Evolutionary conservation across 1,284 basidiomycete genomes (phyloP), one percentile per base, ranked within the genome.

Genomic region (Ganoderma resinaceum): DNA sequence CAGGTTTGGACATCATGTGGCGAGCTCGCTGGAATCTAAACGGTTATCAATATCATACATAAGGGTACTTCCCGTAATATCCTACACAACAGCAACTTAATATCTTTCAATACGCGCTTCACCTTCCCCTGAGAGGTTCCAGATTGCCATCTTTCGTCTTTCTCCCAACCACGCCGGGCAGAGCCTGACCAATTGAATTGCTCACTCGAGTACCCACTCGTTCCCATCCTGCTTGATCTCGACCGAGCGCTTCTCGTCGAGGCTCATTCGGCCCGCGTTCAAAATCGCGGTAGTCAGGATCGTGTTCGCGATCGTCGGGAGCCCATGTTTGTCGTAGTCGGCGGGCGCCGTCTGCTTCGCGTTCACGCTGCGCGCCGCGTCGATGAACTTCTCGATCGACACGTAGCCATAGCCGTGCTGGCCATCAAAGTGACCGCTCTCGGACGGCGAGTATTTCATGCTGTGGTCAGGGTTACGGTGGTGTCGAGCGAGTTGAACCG

Each of bases 371-470:
- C 89, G 87, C 55, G 90, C 87, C 12, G 92, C 93, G 78, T 92
- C 93, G 78, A 97, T 85, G 80, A 97, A 97, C 82, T 95, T 96
- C 81, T 97, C 95, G 75, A 97, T 92, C 23, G 94, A 96, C 73
- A 96, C 84, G 79, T 97, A 88, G 75, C 92, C 96, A 80, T 97
- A 98, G 6, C 95, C 96, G 68, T 91, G 89, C 81, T 97, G 95
- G 43, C 95, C 95, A 76, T 97, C 95, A 78, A 97, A 97, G 82
- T 94, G 93, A 16, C 96, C 96, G 68, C 89, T 92, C 80, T 94
- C 93, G 67, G 94, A 95, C 0, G 95, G 95, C 61, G 95, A 93
- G 82, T 97, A 97, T 78, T 96, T 95, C 92, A 96, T 96, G 82
- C 91, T 93, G 79, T 37, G 62, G 57, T 35, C 57, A 65, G n/a